Evolutionary conservation across 2,329 filamentous ascomycete species (phyloP).

Genomic region (Talaromyces piceae): DNA sequence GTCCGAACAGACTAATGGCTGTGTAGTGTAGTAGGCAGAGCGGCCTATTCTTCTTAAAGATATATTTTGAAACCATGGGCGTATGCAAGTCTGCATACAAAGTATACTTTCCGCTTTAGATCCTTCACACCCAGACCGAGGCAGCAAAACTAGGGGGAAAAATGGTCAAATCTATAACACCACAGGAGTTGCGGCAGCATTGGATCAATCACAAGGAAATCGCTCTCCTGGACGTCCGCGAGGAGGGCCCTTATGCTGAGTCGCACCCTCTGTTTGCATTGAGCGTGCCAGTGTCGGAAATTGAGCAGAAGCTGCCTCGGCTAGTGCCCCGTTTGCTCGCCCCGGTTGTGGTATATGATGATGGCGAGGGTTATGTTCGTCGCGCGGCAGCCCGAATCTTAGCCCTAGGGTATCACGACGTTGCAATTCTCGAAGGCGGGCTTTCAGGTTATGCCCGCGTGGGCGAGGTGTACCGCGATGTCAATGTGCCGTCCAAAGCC

Average conservation of each 20-base stretch:
- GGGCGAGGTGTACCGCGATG: slow-evolving; percentile 25
- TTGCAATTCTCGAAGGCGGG: slow-evolving; percentile 20
- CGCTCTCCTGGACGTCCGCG: slow-evolving; percentile 24
- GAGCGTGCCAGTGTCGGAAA: slow-evolving; percentile 23
- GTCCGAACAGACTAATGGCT: neutral
- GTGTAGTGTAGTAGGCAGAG: no score
- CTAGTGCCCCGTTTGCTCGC: slow-evolving; percentile 21
- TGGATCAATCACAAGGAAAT: slow-evolving; percentile 20
- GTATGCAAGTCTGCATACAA: no score
- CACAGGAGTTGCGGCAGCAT: slow-evolving; percentile 16
- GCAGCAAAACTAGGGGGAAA: no score
- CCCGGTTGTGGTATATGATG: slow-evolving; percentile 23
- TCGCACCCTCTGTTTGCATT: slow-evolving; percentile 24
- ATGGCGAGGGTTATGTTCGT: slow-evolving; percentile 22
- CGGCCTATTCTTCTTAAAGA: no score
- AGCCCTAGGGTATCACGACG: slow-evolving; percentile 19
- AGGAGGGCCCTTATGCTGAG: slow-evolving; percentile 24
- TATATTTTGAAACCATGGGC: no score
- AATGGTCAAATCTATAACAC: slow-evolving; percentile 18
- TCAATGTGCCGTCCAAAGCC: slow-evolving; percentile 25
- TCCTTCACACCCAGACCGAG: no score
- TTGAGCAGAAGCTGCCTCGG: slow-evolving; percentile 19
- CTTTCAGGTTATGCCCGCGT: slow-evolving; percentile 18
- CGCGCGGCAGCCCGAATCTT: slow-evolving; percentile 16
- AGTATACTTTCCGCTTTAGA: no score